Conservation (phyloP, 1,139 yeast species). For the Meyerozyma sp. region DNA sequence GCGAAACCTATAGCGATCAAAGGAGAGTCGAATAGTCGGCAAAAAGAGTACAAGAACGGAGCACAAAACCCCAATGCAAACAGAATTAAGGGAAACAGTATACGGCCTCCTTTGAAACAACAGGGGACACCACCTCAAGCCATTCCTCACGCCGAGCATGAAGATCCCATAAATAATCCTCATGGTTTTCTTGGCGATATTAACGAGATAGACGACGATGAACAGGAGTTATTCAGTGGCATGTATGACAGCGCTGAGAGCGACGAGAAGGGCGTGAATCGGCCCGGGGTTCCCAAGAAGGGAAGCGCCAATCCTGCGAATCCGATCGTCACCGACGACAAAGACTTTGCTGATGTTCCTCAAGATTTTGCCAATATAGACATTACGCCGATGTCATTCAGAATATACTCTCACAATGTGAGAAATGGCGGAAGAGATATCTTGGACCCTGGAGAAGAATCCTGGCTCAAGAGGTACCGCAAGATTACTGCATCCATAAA, state of each 20-base stretch:
- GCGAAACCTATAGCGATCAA: background rate
- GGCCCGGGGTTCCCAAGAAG: constrained; percentile 4
- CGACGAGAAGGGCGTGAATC: background rate
- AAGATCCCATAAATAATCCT: constrained; percentile 9
- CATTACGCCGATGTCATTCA: constrained; percentile 18
- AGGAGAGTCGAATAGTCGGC: background rate
- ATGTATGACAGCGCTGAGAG: constrained; percentile 13
- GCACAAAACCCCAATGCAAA: background rate
- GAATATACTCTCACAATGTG: constrained; percentile 35
- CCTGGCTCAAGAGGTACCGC: constrained; percentile 23
- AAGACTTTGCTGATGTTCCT: constrained; percentile 13
- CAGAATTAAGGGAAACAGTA: background rate
- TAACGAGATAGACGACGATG: constrained; percentile 14
- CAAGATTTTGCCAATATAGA: constrained; percentile 9
- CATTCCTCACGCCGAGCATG: background rate
- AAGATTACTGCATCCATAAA: constrained; percentile 24
- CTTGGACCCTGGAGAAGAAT: constrained; percentile 25
- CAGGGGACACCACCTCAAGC: background rate
- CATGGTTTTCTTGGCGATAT: constrained; percentile 20
- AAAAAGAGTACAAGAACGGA: background rate
- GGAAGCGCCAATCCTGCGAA: constrained; percentile 9
- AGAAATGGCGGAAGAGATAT: constrained; percentile 28
- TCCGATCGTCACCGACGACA: constrained; percentile 11
- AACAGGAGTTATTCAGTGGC: constrained; percentile 11
- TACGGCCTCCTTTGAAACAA: background rate